A percentile compares a stretch with the other conserved stretches of the same genome.
phyloP scores from a whole-genome alignment of 83 land plant species.

The Isoetes engelmannii region DNA sequence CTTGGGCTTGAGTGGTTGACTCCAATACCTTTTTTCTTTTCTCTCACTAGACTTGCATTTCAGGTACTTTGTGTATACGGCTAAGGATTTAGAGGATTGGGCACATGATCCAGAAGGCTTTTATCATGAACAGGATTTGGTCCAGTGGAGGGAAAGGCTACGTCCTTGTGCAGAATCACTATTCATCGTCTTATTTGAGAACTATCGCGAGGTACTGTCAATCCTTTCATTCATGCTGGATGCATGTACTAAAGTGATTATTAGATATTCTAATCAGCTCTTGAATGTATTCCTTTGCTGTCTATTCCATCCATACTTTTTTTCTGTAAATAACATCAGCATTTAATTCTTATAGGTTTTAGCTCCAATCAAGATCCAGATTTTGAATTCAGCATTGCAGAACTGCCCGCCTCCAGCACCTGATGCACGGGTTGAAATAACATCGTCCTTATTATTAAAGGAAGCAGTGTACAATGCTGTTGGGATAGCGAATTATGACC shows the following conservation, averaged over 20 bases:
- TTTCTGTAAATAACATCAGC: neutral
- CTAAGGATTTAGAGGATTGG: conserved; percentile 87
- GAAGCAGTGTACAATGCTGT: conserved; percentile 96
- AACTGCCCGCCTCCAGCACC: conserved; percentile 54
- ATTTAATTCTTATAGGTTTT: conserved; percentile 45
- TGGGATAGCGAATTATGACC: conserved; percentile 89
- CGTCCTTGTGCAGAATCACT: conserved; percentile 99
- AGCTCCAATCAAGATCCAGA: conserved; percentile 77
- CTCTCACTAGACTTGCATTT: neutral
- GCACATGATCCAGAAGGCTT: conserved; percentile 75
- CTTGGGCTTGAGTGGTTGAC: no score
- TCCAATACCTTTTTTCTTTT: no score
- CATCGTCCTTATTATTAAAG: conserved; percentile 64
- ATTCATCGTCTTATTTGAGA: conserved; percentile 86
- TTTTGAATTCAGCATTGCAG: conserved; percentile 74
- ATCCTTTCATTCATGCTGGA: neutral
- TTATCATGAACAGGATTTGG: conserved; percentile 97
- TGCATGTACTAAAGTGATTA: neutral
- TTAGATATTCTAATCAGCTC: neutral
- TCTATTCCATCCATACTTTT: neutral
- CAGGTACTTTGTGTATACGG: conserved; percentile 77
- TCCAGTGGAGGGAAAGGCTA: conserved; percentile 82
- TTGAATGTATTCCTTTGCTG: neutral
- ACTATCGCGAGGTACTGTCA: conserved; percentile 55
- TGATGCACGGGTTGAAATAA: conserved; percentile 52